Evolutionary conservation across 176 grass and related monocot species (phyloP).

Genomic region (Carex littledalei): DNA sequence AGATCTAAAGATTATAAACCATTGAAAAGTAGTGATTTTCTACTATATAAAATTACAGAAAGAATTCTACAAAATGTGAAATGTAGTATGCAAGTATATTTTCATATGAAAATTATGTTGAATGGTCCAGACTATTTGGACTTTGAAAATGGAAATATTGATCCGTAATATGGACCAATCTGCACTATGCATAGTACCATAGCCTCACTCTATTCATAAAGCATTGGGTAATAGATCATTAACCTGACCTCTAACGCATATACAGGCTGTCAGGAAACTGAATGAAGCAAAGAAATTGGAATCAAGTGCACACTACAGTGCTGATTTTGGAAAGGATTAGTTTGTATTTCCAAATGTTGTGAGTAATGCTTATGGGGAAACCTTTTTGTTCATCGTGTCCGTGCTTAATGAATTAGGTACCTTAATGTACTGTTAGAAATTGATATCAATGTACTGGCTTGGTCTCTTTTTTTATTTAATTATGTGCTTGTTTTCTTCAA

Average conservation of each 20-base stretch:
- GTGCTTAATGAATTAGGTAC: neutral
- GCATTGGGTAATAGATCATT: neutral
- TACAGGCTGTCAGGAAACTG: conserved; percentile 77
- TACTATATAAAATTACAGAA: too few species aligned
- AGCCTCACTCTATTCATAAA: neutral
- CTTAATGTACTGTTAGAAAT: conserved; percentile 4
- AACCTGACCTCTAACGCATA: neutral
- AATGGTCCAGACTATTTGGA: too few species aligned
- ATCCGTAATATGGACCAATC: too few species aligned
- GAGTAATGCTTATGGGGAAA: conserved; percentile 1
- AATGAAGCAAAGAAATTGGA: conserved; percentile 93
- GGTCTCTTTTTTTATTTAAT: neutral
- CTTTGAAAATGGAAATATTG: too few species aligned
- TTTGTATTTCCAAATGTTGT: neutral
- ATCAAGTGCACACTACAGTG: conserved; percentile 71
- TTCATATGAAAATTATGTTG: too few species aligned
- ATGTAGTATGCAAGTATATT: too few species aligned
- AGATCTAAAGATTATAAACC: too few species aligned
- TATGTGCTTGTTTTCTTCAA: neutral
- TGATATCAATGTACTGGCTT: neutral
- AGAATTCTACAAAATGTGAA: too few species aligned
- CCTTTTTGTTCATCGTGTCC: neutral
- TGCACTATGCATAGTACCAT: too few species aligned
- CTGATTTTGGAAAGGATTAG: conserved; percentile 81
- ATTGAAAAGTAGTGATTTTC: too few species aligned